phyloP scores from a whole-genome alignment of 805 yeast species.

The Yamadazyma kitorensis region DNA sequence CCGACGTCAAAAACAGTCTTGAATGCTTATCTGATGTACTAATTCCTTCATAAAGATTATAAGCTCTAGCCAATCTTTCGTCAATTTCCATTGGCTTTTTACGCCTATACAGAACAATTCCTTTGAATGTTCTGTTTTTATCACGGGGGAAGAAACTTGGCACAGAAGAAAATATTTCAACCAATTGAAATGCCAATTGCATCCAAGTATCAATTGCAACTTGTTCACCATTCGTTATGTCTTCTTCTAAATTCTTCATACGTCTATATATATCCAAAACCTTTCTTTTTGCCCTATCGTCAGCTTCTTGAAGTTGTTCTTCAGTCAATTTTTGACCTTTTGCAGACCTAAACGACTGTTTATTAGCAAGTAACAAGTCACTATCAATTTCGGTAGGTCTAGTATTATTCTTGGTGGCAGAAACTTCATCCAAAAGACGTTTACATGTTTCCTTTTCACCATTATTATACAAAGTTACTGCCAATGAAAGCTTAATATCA shows the following conservation, averaged over 20 bases:
- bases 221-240: conserved; percentile 36
- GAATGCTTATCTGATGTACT: conserved; percentile 22
- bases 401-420: conserved; percentile 3
- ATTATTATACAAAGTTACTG: conserved; percentile 72
- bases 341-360: conserved; percentile 8
- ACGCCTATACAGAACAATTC: conserved; percentile 60
- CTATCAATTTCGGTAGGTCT: conserved; percentile 1
- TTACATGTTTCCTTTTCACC: conserved; percentile 61
- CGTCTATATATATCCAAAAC: conserved; percentile 56
- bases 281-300: conserved; percentile 53
- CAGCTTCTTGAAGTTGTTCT: conserved; percentile 53
- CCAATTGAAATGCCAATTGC: conserved; percentile 74
- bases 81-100: conserved; percentile 64
- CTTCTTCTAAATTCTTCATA: conserved; percentile 47
- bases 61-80: conserved; percentile 67
- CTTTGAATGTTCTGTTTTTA: conserved; percentile 65
- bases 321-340: conserved; percentile 25
- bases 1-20: conserved; percentile 43
- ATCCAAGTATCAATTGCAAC: conserved; percentile 80
- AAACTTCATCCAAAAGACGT: conserved; percentile 51
- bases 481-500: conserved; percentile 73
- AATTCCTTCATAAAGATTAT: conserved; percentile 60
- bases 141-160: conserved; percentile 78
- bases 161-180: conserved; percentile 78
- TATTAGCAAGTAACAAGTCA: conserved; percentile 1